These are phyloP conservation scores for Myxozyma kluyveri DNA, from an alignment of 805 yeast genomes.

Conservation along the genomic window DNA sequence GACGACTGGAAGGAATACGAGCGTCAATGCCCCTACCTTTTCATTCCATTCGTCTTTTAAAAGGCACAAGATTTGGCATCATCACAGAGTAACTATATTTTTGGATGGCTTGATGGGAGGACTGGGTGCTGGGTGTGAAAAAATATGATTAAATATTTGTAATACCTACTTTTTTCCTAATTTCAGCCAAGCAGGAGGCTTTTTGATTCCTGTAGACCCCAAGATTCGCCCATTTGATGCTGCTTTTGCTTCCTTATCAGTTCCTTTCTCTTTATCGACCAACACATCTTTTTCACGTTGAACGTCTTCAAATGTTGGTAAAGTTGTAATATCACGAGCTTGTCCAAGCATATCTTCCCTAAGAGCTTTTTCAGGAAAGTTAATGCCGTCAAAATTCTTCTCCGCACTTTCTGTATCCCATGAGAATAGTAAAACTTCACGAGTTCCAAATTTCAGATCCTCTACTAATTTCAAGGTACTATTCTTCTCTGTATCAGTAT, in stretches of 20 bases:
- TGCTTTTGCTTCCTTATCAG: constrained; percentile 9
- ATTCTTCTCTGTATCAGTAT: constrained; percentile 31
- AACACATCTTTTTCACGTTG: constrained; percentile 3
- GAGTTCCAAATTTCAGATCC: constrained; percentile 47
- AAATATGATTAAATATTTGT: neutral
- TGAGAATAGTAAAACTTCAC: constrained; percentile 46
- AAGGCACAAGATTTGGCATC: neutral
- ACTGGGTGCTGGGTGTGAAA: neutral
- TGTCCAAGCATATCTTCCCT: constrained; percentile 19
- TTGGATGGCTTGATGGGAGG: too few relatives aligned
- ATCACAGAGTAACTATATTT: neutral
- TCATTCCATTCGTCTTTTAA: constrained; percentile 57
- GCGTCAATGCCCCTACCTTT: constrained; percentile 84
- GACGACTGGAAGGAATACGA: constrained; percentile 87
- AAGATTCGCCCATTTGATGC: constrained; percentile 8
- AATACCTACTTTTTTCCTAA: constrained; percentile 13
- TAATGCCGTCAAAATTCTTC: constrained; percentile 18
- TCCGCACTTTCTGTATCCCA: constrained; percentile 32
- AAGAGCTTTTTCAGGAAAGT: constrained; percentile 15
- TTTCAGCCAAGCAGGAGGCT: constrained; percentile 28
- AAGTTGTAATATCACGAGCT: constrained; percentile 23
- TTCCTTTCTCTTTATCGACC: constrained; percentile 7
- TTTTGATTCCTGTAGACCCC: constrained; percentile 12
- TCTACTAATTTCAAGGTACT: constrained; percentile 34
- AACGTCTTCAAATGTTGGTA: constrained; percentile 13